These are phyloP conservation scores for Microascus cirrosus DNA, from an alignment of 2,329 filamentous ascomycete species.

Conservation along the genomic window DNA sequence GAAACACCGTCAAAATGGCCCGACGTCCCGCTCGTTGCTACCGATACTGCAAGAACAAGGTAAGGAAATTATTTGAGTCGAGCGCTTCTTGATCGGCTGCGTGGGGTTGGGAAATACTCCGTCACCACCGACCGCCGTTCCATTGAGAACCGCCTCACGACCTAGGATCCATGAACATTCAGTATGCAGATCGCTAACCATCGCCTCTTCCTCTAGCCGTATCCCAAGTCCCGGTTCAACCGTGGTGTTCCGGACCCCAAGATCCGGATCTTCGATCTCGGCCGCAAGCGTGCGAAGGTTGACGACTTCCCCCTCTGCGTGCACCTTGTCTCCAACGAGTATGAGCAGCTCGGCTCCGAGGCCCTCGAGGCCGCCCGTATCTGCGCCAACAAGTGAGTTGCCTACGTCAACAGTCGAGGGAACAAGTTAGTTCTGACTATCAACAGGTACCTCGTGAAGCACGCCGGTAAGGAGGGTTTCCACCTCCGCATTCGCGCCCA, in stretches of 20 bases:
- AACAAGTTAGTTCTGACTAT: not conserved
- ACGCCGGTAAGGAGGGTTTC: slow-evolving; percentile 62
- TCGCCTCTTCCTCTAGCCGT: slow-evolving; percentile 49
- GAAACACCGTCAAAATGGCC: slow-evolving; percentile 77
- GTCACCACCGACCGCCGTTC: not conserved
- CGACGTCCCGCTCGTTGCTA: slow-evolving; percentile 99
- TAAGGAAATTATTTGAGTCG: slow-evolving; percentile 33
- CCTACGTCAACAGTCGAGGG: not conserved
- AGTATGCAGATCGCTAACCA: slow-evolving; percentile 7
- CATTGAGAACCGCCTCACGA: not conserved
- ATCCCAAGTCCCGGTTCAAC: slow-evolving; percentile 99
- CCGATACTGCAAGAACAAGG: slow-evolving; percentile 99
- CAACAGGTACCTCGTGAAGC: slow-evolving; percentile 55
- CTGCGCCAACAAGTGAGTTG: slow-evolving; percentile 83
- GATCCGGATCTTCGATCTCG: slow-evolving; percentile 97
- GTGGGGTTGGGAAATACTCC: not conserved
- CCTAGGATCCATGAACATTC: not conserved
- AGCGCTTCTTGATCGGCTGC: not conserved
- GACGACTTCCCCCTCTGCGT: slow-evolving; percentile 99
- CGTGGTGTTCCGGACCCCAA: slow-evolving; percentile 84
- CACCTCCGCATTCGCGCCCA: slow-evolving; percentile 76
- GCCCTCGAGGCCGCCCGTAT: slow-evolving; percentile 99
- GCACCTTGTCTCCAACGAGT: slow-evolving; percentile 99
- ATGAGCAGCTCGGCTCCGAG: slow-evolving; percentile 99
- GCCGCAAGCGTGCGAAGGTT: slow-evolving; percentile 96